These are phyloP conservation scores for Kokia cookei DNA, from an alignment of 441 rosid genomes.

Conservation along the genomic window DNA sequence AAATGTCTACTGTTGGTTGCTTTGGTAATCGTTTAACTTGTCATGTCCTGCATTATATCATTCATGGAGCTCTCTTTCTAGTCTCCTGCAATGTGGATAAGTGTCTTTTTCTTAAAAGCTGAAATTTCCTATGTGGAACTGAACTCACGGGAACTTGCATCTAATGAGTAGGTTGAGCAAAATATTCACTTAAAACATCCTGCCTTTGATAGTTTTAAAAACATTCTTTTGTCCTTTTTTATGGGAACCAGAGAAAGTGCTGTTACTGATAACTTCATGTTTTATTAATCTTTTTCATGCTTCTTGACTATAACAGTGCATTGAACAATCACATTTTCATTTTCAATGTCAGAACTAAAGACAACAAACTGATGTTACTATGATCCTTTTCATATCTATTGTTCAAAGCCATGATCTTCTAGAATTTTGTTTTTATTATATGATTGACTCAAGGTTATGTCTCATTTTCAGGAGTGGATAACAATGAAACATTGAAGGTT, in stretches of 20 bases:
- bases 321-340: not conserved
- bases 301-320: not conserved
- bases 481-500: conserved; percentile 69
- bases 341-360: not conserved
- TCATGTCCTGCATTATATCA: not conserved
- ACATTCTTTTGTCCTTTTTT: not conserved
- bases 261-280: not conserved
- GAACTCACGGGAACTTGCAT: not conserved
- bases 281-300: not conserved
- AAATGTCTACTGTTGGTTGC: not conserved
- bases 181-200: not conserved
- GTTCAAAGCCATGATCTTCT: not conserved
- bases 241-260: not conserved
- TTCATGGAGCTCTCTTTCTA: not conserved
- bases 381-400: not conserved
- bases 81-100: not conserved
- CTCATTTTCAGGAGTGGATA: conserved; percentile 66
- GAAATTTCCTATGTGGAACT: not conserved
- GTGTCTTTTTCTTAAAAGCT: not conserved
- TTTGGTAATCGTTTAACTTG: not conserved
- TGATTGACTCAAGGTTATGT: not conserved
- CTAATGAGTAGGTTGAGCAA: not conserved
- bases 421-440: not conserved
- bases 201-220: not conserved
- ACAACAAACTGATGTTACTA: not conserved